These are phyloP conservation scores for Coemansia sp. DNA, from an alignment of 192 early-diverging fungal species.

Conservation along the genomic window DNA sequence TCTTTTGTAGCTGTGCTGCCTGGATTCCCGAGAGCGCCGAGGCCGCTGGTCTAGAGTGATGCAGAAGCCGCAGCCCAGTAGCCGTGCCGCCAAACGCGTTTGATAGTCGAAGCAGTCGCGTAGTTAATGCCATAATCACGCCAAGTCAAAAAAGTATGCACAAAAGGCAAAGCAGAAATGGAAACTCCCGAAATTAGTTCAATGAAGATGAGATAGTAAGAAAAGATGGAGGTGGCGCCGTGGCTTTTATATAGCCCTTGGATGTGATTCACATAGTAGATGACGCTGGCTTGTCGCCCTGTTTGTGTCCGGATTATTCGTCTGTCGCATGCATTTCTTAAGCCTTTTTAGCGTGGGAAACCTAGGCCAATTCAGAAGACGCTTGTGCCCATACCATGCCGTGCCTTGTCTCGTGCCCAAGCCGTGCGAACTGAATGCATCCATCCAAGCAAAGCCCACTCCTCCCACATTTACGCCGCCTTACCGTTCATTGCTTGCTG, in stretches of 20 bases:
- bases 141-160: not conserved
- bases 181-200: not conserved
- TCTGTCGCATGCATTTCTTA: not conserved
- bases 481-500: not conserved
- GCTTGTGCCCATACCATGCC: not conserved
- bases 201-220: not conserved
- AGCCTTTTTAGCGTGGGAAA: too few species aligned
- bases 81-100: not conserved
- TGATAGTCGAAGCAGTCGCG: constrained; percentile 14
- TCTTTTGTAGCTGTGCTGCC: constrained; percentile 20
- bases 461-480: not conserved
- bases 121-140: constrained; percentile 6
- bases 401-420: not conserved
- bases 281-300: not conserved
- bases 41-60: constrained; percentile 15
- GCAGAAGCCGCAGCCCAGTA: constrained; percentile 10
- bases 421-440: not conserved
- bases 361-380: not conserved
- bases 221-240: constrained; percentile 4
- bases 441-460: not conserved
- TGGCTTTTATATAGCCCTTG: not conserved
- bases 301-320: not conserved
- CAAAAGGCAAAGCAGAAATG: constrained; percentile 1
- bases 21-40: constrained; percentile 10
- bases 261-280: constrained; percentile 7